A percentile compares a stretch with the other conserved stretches of the same genome.
Conservation (phyloP, 768 basidiomycete species). For the Pleurotus eryngii region DNA sequence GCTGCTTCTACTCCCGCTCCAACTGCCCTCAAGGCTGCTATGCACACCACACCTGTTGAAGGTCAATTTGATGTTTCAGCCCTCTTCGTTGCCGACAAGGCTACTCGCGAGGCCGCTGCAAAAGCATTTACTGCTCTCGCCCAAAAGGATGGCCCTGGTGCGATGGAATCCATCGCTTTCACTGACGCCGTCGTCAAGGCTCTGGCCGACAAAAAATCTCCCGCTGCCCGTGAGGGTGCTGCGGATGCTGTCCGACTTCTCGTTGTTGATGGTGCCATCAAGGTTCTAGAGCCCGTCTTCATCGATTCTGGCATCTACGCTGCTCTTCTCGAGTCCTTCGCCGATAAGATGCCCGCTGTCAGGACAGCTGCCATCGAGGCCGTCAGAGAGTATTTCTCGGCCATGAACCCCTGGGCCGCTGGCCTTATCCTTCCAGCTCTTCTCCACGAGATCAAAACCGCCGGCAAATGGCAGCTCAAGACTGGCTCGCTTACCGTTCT, state of each 20-base stretch:
- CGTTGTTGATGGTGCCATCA: constrained; percentile 66
- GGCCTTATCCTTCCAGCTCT: constrained; percentile 80
- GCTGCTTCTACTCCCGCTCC: constrained; percentile 56
- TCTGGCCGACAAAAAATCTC: constrained; percentile 92
- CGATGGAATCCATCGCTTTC: constrained; percentile 69
- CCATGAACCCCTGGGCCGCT: constrained; percentile 88
- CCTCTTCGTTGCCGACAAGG: constrained; percentile 85
- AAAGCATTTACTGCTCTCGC: constrained; percentile 65
- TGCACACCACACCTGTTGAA: constrained; percentile 41
- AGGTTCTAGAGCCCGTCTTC: constrained; percentile 86
- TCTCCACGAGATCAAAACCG: constrained; percentile 90
- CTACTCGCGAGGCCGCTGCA: constrained; percentile 69
- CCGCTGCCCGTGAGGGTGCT: constrained; percentile 87
- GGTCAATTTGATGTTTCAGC: constrained; percentile 68
- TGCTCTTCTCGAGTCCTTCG: constrained; percentile 86
- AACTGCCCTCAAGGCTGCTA: constrained; percentile 67
- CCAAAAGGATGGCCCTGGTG: constrained; percentile 82
- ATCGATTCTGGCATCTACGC: constrained; percentile 83
- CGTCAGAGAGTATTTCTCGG: constrained; percentile 67
- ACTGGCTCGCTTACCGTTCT: constrained; percentile 78
- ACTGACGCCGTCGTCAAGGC: constrained; percentile 76
- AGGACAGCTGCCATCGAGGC: constrained; percentile 83
- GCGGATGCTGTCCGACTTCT: constrained; percentile 67
- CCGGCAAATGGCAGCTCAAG: constrained; percentile 98
- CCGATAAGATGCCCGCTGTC: constrained; percentile 91